phyloP scores from a whole-genome alignment of 257 asterid species.

The Nicotiana tabacum region DNA sequence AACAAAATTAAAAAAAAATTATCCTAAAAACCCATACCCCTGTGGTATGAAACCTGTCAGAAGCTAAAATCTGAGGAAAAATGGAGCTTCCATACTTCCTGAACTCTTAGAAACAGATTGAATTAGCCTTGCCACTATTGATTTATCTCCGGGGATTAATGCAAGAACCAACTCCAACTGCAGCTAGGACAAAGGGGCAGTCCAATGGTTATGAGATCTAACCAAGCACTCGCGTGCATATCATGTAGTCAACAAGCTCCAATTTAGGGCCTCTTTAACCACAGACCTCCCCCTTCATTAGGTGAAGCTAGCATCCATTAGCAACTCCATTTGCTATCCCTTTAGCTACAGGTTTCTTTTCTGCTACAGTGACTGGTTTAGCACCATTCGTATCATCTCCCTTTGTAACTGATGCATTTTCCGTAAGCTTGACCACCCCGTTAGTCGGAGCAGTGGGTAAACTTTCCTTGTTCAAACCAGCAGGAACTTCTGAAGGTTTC shows the following conservation, averaged over 20 bases:
- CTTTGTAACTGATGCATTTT: constrained; percentile 7
- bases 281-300: constrained; percentile 20
- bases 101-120: background rate
- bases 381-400: constrained; percentile 19
- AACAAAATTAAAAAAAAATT: background rate
- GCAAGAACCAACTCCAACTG: background rate
- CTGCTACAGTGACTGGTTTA: constrained; percentile 24
- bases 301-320: constrained; percentile 38
- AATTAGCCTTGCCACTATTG: background rate
- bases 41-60: constrained; percentile 23
- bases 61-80: constrained; percentile 25
- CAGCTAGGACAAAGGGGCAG: constrained; percentile 7
- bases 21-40: constrained; percentile 26
- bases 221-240: background rate
- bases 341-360: constrained; percentile 30
- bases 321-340: constrained; percentile 38
- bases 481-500: constrained; percentile 20
- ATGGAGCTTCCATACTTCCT: constrained; percentile 16
- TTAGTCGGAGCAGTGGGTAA: constrained; percentile 2
- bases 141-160: background rate
- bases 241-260: constrained; percentile 1
- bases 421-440: constrained; percentile 12
- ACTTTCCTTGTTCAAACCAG: constrained; percentile 19
- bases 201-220: constrained; percentile 7
- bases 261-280: background rate